Base-by-base conservation (phyloP, 2,329 filamentous ascomycete genomes). In the Pseudogymnoascus sp. region DNA sequence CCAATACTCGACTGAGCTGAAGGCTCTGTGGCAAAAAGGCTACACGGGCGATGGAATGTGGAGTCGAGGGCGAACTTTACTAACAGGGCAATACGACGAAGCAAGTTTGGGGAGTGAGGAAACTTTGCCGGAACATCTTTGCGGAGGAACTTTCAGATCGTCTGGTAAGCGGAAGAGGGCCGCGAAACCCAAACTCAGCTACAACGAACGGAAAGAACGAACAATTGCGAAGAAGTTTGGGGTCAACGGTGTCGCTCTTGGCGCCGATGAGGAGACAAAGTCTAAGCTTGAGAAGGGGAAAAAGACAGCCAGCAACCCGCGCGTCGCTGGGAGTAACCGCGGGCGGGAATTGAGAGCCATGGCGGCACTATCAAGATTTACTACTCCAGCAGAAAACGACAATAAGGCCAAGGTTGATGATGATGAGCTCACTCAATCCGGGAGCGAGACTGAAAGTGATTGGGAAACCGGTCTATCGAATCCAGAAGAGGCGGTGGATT, bases 41-140 rank as follows among this genome's bases (percentile, higher is more conserved):
- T 96, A 95, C 71, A 88, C 84, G 0, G 91, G 91, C 2, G 91
- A 96, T 65, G 92, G 91, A 0, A 75, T 96, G 59, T 96, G 91
- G 91, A 90, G 91, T 7, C 78, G 84, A 29, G 91, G 91, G 0
- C 80, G 85, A 40, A 77, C 82, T 6, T 74, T 95, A 50, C 76
- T 78, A 21, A 86, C 82, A 3, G 88, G 86, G 21, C 76, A 78
- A n/a, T 87, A 84, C 71, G 82, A 84, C 68, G 77, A 70, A 44
- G 80, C 85, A 56, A 79, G 77, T 0, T 77, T 85, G 9, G 73
- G 74, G 1, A 78, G 79, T 0, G 79, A 80, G 37, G 86, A 89
- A 66, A 72, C 78, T 15, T 76, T 90, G 53, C 85, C 88, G 0
- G 83, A 90, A 70, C 86, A 91, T 72, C 77, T 95, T 1, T 96